These are phyloP conservation scores for Colletotrichum sp. DNA, from an alignment of 2,329 filamentous ascomycete genomes.

Conservation along the genomic window DNA sequence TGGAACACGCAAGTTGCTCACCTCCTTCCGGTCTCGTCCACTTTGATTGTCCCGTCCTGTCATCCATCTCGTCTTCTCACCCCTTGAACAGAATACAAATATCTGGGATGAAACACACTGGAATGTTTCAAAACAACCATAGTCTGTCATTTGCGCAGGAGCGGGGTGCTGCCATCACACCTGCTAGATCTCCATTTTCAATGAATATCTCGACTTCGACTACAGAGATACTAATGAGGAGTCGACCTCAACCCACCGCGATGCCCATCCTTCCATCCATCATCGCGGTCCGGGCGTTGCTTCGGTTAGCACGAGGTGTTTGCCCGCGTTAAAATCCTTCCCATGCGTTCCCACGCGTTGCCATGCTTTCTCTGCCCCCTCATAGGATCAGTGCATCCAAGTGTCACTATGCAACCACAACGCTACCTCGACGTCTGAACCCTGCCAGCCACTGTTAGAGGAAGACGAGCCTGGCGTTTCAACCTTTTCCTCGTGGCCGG, in stretches of 20 bases:
- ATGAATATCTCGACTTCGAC: neutral
- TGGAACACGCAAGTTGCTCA: neutral
- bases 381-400: slow-evolving; percentile 5
- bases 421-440: neutral
- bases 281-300: neutral
- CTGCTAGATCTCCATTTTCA: neutral
- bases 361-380: neutral
- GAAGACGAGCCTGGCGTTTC: slow-evolving; percentile 16
- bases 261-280: neutral
- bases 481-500: neutral
- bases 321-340: neutral
- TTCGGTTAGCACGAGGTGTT: neutral
- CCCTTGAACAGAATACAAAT: neutral
- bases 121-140: slow-evolving; percentile 19
- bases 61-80: neutral
- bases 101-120: slow-evolving; percentile 11
- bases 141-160: neutral
- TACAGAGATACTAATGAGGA: neutral
- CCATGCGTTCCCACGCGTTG: neutral
- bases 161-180: neutral
- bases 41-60: neutral
- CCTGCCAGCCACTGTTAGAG: slow-evolving; percentile 17
- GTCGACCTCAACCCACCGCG: neutral
- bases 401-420: neutral
- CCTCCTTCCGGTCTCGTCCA: neutral